Evolutionary conservation across 208 protist genomes (phyloP).

Genomic region (Herpetomonas samuelpessoai): DNA sequence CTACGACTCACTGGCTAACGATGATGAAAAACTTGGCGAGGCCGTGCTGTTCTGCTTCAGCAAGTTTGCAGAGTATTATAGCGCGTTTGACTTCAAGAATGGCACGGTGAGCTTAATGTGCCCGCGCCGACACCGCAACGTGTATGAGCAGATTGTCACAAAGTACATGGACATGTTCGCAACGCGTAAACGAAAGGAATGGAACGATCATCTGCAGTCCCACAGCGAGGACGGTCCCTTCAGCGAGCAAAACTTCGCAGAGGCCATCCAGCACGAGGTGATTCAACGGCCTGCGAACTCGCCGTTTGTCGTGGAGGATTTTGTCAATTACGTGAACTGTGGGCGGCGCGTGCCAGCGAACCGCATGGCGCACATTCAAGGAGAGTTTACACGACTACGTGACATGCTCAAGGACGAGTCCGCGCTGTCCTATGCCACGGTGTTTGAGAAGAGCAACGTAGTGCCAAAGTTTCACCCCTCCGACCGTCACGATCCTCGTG

Average conservation of each 20-base stretch:
- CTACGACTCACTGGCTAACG: conserved; percentile 68
- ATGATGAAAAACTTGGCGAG: conserved; percentile 84
- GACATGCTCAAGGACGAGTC: conserved; percentile 46
- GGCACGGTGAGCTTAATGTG: conserved; percentile 85
- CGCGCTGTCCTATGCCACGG: conserved; percentile 33
- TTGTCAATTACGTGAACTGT: conserved; percentile 89
- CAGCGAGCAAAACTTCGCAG: conserved; percentile 49
- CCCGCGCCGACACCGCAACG: conserved; percentile 69
- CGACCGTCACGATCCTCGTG: conserved; percentile 45
- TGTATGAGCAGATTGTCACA: conserved; percentile 64
- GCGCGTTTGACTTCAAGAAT: conserved; percentile 72
- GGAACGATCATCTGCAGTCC: conserved; percentile 41
- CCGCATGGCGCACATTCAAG: conserved; percentile 41
- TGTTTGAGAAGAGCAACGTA: conserved; percentile 49
- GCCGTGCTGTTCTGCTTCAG: conserved; percentile 81
- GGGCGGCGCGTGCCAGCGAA: conserved; percentile 58
- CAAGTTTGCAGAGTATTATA: conserved; percentile 88
- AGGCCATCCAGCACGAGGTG: conserved; percentile 52
- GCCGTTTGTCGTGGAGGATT: conserved; percentile 85
- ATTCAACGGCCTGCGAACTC: conserved; percentile 50
- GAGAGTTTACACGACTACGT: conserved; percentile 56
- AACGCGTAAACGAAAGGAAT: conserved; percentile 50
- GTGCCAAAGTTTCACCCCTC: conserved; percentile 41
- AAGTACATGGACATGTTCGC: conserved; percentile 48
- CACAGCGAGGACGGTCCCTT: conserved; percentile 44